Evolutionary conservation across 257 asterid species (phyloP).

Genomic region (Scutellaria galericulata): DNA sequence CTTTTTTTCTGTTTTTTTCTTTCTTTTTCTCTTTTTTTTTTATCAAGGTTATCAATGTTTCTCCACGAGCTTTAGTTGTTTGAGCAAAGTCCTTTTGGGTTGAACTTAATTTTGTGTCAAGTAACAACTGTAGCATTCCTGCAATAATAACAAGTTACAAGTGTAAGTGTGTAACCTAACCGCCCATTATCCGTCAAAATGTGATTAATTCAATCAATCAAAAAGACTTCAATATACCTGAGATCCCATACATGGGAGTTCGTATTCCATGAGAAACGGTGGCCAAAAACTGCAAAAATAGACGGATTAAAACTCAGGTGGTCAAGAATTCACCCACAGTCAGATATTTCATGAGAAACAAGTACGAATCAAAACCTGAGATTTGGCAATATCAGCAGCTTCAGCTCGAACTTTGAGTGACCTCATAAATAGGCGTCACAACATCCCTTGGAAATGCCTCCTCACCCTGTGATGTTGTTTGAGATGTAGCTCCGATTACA

Average conservation of each 20-base stretch:
- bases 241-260: conserved; percentile 95
- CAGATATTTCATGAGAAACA: conserved; percentile 12
- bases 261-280: conserved; percentile 97
- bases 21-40: conserved; percentile 30
- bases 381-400: conserved; percentile 95
- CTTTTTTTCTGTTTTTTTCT: too few species aligned
- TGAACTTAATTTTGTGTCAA: conserved; percentile 80
- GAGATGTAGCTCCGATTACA: conserved; percentile 71
- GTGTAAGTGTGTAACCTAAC: background rate
- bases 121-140: conserved; percentile 88
- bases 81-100: conserved; percentile 90
- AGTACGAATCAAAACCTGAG: conserved; percentile 59
- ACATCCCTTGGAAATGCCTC: conserved; percentile 83
- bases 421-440: conserved; percentile 87
- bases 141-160: conserved; percentile 30
- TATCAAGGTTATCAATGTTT: conserved; percentile 79
- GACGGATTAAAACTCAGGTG: conserved; percentile 29
- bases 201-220: background rate
- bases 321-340: background rate
- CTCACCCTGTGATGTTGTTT: conserved; percentile 59
- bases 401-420: conserved; percentile 78
- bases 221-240: conserved; percentile 54
- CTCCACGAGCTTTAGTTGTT: conserved; percentile 95
- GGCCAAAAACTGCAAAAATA: conserved; percentile 72
- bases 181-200: background rate